Percentiles rank a stretch among this genome's conserved stretches.
Evolutionary conservation across 208 protist species (phyloP).

Genomic region (Trypanosoma theileri): DNA sequence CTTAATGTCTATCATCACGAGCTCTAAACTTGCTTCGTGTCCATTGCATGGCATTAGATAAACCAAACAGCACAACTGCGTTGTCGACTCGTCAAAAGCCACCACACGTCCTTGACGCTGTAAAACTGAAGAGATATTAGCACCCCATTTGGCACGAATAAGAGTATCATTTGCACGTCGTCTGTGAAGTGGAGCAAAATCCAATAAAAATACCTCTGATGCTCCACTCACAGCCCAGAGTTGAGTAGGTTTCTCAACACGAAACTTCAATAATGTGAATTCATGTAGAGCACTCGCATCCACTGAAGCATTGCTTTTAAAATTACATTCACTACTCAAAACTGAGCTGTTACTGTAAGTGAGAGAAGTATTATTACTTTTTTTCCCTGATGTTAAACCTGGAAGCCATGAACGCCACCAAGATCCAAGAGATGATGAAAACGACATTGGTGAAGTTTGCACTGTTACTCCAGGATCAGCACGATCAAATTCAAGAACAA

Average conservation of each 20-base stretch:
- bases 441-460: constrained; percentile 19
- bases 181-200: constrained; percentile 24
- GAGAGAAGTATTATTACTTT: constrained; percentile 10
- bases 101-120: constrained; percentile 41
- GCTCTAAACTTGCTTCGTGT: constrained; percentile 34
- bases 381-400: constrained; percentile 8
- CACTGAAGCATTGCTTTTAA: constrained; percentile 7
- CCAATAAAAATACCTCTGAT: constrained; percentile 61
- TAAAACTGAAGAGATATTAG: constrained; percentile 51
- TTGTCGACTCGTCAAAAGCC: constrained; percentile 46
- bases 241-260: constrained; percentile 41
- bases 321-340: neutral
- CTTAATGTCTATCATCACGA: constrained; percentile 53
- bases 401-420: constrained; percentile 30
- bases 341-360: neutral
- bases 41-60: constrained; percentile 27
- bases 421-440: constrained; percentile 21
- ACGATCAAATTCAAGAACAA: constrained; percentile 53
- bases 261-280: constrained; percentile 56
- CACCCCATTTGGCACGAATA: constrained; percentile 49
- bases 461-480: constrained; percentile 4
- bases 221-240: constrained; percentile 48
- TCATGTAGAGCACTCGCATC: constrained; percentile 22
- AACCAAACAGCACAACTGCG: constrained; percentile 43
- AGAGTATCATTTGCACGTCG: constrained; percentile 4